phyloP scores from a whole-genome alignment of 768 basidiomycete species.

The Russula ochroleuca region DNA sequence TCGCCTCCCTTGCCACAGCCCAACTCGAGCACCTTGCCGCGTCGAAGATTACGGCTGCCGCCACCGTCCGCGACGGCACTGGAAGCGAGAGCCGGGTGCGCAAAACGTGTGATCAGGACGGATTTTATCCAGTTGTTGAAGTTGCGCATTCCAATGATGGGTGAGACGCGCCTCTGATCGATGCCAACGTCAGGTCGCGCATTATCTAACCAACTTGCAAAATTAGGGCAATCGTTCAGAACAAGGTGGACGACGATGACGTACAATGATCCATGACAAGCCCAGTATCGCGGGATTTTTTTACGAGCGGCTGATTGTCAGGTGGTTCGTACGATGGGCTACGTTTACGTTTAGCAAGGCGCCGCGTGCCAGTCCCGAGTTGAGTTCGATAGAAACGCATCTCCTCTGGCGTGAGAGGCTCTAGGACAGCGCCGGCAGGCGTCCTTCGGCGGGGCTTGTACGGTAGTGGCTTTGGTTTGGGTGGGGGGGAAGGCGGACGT shows the following conservation, averaged over 20 bases:
- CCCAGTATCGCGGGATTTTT: conserved; percentile 62
- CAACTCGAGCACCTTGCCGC: conserved; percentile 87
- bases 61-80: conserved; percentile 23
- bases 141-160: conserved; percentile 93
- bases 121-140: conserved; percentile 99
- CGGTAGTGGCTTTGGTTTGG: conserved; percentile 26
- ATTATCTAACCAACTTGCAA: conserved; percentile 59
- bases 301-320: conserved; percentile 33
- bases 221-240: background rate
- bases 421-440: conserved; percentile 32
- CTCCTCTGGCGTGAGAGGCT: conserved; percentile 26
- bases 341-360: conserved; percentile 34
- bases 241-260: conserved; percentile 33
- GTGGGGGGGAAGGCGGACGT: conserved; percentile 27
- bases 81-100: conserved; percentile 56
- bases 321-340: conserved; percentile 25
- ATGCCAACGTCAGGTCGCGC: conserved; percentile 88
- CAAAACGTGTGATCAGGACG: conserved; percentile 88
- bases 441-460: conserved; percentile 30
- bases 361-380: conserved; percentile 34
- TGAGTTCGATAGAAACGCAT: conserved; percentile 30
- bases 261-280: conserved; percentile 75
- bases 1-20: conserved; percentile 99
- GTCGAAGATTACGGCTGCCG: conserved; percentile 34
- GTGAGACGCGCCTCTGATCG: conserved; percentile 76